Evolutionary conservation across 495 filamentous ascomycete species (phyloP), one percentile per base, ranked within the genome.

Genomic region (Penicillium daleae): DNA sequence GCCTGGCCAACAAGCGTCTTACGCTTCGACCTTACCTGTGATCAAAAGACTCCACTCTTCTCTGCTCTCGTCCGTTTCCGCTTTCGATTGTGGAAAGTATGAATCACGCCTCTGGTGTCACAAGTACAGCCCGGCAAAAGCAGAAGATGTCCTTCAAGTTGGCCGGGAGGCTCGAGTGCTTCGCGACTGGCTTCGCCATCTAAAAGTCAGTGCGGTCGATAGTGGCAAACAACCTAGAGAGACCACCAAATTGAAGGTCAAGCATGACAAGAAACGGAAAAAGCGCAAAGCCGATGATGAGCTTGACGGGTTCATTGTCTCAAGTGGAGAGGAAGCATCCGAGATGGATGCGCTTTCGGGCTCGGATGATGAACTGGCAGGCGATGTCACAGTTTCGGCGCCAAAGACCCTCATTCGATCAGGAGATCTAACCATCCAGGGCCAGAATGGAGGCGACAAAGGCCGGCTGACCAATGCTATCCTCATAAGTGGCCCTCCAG

Each of bases 401-500:
- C 83, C 84, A 59, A 87, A 83, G 68, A 91, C 92, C 0, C 82
- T 92, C 5, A 79, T 95, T 31, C 81, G 89, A 60, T 73, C 79
- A 9, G 82, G 84, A 32, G 83, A 87, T 66, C 63, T 78, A 49
- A 71, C 74, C 37, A 56, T 69, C 46, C 74, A 73, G 58, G 65
- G 67, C 15, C 67, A 71, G 21, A 65, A 74, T 22, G 71, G 69
- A 29, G 66, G 62, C 19, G 75, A 74, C n/a, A 86, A 84, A 74
- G 76, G 56, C 27, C 78, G 70, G 26, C 48, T 80, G 33, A 64
- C 71, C 29, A 89, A 89, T 68, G 85, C 88, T 2, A 85, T 97
- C 29, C 74, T 99, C 6, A 82, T 99, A 31, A 98, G 93, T 70
- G 96, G 96, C 6, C 93, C 95, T 1, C 79, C 86, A 59, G 96